Percentiles rank a stretch among this genome's conserved stretches.
Conservation (phyloP, 352 stramenopile genomes). For the Globisporangium echinulatum region DNA sequence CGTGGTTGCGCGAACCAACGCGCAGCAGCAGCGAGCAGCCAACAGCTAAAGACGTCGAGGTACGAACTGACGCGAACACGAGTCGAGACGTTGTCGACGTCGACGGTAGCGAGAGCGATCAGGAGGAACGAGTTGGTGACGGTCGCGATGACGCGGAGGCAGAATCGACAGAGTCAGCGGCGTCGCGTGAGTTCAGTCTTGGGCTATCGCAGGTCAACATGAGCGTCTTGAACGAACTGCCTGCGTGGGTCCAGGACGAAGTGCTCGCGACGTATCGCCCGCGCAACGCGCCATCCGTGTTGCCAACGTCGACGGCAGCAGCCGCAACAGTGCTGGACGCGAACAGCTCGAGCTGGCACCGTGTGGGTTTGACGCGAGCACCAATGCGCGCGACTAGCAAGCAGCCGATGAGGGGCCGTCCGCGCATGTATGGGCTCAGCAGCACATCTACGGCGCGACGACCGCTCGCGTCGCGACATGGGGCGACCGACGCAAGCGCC, state of each 20-base stretch:
- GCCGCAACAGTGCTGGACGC: not conserved
- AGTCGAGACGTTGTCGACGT: not conserved
- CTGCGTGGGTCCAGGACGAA: conserved; percentile 42
- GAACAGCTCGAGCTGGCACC: too few species aligned
- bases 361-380: not conserved
- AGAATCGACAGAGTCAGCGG: too few species aligned
- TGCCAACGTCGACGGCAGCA: not conserved
- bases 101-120: conserved; percentile 10
- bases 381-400: conserved; percentile 17
- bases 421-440: too few species aligned
- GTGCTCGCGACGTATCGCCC: conserved; percentile 34
- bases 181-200: not conserved
- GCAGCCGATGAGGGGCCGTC: conserved; percentile 8
- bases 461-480: too few species aligned
- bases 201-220: conserved; percentile 63
- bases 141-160: too few species aligned
- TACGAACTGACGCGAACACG: not conserved
- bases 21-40: not conserved
- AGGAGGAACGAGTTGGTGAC: not conserved
- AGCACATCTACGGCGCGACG: too few species aligned
- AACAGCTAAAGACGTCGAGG: not conserved
- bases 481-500: too few species aligned
- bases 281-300: not conserved
- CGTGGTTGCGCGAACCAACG: conserved; percentile 38
- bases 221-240: conserved; percentile 52